Evolutionary conservation across 1,284 basidiomycete genomes (phyloP).

Genomic region (Pholiota adiposa): DNA sequence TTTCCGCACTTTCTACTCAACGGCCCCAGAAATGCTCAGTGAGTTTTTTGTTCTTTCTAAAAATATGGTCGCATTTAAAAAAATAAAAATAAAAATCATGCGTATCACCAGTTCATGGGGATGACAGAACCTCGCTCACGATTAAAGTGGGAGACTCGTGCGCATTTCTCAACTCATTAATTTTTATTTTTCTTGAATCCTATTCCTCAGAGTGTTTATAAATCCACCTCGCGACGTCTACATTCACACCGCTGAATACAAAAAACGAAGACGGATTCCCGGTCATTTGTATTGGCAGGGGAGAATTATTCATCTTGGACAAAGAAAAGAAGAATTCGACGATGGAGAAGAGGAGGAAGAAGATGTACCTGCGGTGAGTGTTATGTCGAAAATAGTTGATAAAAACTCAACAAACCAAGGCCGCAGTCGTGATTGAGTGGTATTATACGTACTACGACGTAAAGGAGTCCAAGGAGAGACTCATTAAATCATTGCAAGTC

Average conservation of each 20-base stretch:
- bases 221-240: not conserved
- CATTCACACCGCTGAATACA: not conserved
- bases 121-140: not conserved
- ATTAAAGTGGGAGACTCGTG: conserved; percentile 1
- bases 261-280: not conserved
- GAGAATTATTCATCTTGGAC: not conserved
- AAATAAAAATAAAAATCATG: not conserved
- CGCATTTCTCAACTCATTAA: not conserved
- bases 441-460: conserved; percentile 9
- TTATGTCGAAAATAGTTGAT: not conserved
- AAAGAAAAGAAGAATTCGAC: not conserved
- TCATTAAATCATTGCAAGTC: not conserved
- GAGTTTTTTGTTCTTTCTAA: not conserved
- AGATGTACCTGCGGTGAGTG: not conserved
- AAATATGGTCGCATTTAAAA: no score
- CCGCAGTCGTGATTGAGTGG: not conserved
- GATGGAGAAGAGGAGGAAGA: no score
- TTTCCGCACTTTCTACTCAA: not conserved
- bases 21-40: not conserved
- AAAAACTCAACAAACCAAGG: not conserved
- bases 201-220: not conserved
- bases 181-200: not conserved
- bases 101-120: not conserved
- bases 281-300: conserved; percentile 4
- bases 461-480: not conserved